phyloP scores from a whole-genome alignment of 1,139 yeast species.

The Casaregolazyma suthepensis region DNA sequence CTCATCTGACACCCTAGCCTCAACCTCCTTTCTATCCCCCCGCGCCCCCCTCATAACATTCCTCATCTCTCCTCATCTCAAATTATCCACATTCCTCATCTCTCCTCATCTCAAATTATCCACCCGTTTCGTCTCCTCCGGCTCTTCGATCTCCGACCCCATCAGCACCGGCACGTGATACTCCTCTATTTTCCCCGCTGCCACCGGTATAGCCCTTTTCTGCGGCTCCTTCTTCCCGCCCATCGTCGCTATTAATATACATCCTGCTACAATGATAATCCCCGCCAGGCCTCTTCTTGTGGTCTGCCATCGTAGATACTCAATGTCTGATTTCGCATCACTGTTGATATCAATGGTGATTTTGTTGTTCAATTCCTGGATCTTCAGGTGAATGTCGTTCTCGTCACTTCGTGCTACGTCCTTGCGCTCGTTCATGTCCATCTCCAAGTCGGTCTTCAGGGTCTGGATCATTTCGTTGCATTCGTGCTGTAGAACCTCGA shows the following conservation, averaged over 20 bases:
- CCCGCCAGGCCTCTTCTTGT: slow-evolving; percentile 80
- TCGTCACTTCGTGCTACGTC: slow-evolving; percentile 78
- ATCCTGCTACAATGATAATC: slow-evolving; percentile 44
- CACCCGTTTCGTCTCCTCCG: slow-evolving; percentile 24
- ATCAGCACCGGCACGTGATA: slow-evolving; percentile 27
- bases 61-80: slow-evolving; percentile 9
- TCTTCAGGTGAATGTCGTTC: slow-evolving; percentile 58
- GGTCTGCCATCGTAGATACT: slow-evolving; percentile 86
- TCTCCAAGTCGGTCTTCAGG: slow-evolving; percentile 67
- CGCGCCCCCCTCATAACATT: too few relatives aligned
- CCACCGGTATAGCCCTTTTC: slow-evolving; percentile 29
- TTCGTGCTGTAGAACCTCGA: slow-evolving; percentile 70
- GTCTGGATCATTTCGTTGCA: slow-evolving; percentile 64
- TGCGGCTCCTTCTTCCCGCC: slow-evolving; percentile 34
- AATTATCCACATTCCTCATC: slow-evolving; percentile 16
- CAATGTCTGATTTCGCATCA: slow-evolving; percentile 80
- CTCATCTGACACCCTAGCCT: too few relatives aligned
- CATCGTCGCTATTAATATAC: slow-evolving; percentile 46
- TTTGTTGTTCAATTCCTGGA: slow-evolving; percentile 81
- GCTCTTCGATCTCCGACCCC: slow-evolving; percentile 24
- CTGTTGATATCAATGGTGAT: slow-evolving; percentile 79
- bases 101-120: slow-evolving; percentile 19
- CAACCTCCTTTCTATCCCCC: too few relatives aligned
- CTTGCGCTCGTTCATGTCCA: slow-evolving; percentile 80
- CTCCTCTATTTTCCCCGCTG: slow-evolving; percentile 24